phyloP scores from a whole-genome alignment of 495 filamentous ascomycete species.

The Neurospora intermedia region DNA sequence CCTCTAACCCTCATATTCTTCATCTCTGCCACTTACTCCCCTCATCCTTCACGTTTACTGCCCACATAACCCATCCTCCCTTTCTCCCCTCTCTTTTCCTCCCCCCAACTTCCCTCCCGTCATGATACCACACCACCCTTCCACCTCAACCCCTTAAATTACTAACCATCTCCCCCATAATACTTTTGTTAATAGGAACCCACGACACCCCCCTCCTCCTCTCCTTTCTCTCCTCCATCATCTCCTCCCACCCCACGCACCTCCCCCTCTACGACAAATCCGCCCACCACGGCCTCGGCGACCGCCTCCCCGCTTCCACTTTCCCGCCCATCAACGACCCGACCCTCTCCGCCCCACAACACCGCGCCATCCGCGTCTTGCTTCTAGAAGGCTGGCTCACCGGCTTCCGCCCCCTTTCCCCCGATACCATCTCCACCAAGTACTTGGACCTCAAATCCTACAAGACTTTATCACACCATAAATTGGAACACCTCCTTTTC shows the following conservation, averaged over 20 bases:
- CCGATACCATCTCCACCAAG: constrained; percentile 36
- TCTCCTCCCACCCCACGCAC: constrained; percentile 37
- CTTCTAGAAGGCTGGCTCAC: constrained; percentile 93
- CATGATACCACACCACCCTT: background rate
- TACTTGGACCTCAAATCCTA: constrained; percentile 42
- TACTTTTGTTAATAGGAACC: constrained; percentile 42
- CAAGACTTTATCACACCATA: constrained; percentile 43
- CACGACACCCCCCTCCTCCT: constrained; percentile 65
- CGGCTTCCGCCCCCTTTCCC: constrained; percentile 61
- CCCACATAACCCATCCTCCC: no score
- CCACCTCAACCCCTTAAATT: no score
- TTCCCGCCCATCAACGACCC: constrained; percentile 57
- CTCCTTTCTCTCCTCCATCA: constrained; percentile 52
- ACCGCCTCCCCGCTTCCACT: constrained; percentile 48
- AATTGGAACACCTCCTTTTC: constrained; percentile 55
- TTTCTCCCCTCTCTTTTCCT: background rate
- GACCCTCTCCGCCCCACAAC: constrained; percentile 23
- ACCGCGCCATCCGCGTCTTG: constrained; percentile 44
- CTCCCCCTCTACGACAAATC: constrained; percentile 82
- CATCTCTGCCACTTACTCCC: background rate
- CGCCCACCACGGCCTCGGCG: constrained; percentile 64
- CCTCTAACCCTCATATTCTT: background rate
- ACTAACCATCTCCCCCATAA: background rate
- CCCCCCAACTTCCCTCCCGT: background rate
- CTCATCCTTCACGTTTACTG: no score